Base-by-base conservation (phyloP, 2,329 filamentous ascomycete species). In the Tolypocladium guangdongense region DNA sequence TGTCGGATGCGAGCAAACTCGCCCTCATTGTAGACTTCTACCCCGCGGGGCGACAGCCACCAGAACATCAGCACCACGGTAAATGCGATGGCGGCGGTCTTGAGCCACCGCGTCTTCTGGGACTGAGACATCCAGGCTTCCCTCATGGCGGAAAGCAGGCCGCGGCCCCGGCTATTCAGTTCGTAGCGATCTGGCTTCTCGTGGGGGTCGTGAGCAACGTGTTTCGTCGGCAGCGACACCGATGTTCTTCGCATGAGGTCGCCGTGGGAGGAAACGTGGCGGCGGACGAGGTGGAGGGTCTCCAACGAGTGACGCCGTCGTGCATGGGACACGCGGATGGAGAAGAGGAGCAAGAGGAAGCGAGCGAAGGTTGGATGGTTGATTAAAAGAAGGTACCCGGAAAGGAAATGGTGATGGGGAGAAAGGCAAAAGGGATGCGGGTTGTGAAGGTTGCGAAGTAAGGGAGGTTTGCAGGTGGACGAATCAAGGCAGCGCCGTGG, bases 131-230 rank as follows among this genome's bases (percentile, higher is more conserved):
- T 81, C 69, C 74, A 78, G 64, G 74, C 73, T 64, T 77, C 72
- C 69, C 80, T 80, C 72, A 81, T 69, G 61, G 74, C 80, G 68
- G 75, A 72, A 66, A 82, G 68, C 55, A 77, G 68, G 63, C 71
- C 72, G 62, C 68, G 65, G 61, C 74, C 70, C 64, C 71, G 72
- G 60, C 73, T 70, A 61, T 72, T 68, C 58, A 67, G 60, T 62
- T 72, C 71, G 72, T 85, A 85, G 63, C 82, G 78, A 63, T 74
- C 79, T 62, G 78, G 76, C 65, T 86, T 86, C 70, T 86, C 82
- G 80, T 81, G 71, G 57, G 80, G 81, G 64, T 86, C 82, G 77
- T 75, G 72, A 62, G 72, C 74, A 64, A 73, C 69, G 64, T 81
- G 78, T 71, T 81, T 71, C 38, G 78, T 83, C 66, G 81, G 80